Evolutionary conservation across 148 eudicot species (phyloP).

Genomic region (Spergularia marina): DNA sequence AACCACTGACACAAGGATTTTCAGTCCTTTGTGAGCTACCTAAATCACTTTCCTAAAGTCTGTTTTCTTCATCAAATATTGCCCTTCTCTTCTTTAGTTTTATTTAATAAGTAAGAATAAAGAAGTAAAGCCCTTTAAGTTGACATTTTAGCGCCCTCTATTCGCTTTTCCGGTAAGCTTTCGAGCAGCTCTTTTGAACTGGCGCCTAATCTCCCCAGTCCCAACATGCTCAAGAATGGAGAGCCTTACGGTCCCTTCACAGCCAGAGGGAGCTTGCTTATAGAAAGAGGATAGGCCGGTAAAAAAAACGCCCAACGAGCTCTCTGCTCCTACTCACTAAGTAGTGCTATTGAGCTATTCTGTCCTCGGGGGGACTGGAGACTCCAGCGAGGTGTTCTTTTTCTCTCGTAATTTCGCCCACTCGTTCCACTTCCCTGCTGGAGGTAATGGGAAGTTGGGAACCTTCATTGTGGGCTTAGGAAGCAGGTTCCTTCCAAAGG

Average conservation of each 20-base stretch:
- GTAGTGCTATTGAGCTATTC: too few relatives aligned
- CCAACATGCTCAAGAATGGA: constrained; percentile 11
- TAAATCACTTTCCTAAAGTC: background rate
- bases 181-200: constrained; percentile 13
- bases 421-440: too few relatives aligned
- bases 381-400: too few relatives aligned
- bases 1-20: too few relatives aligned
- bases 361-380: too few relatives aligned
- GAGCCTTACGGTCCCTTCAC: background rate
- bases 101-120: too few relatives aligned
- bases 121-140: too few relatives aligned
- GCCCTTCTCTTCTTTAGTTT: too few relatives aligned
- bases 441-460: background rate
- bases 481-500: background rate
- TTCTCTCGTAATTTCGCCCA: too few relatives aligned
- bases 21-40: background rate
- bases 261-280: constrained; percentile 9
- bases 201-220: background rate
- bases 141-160: background rate
- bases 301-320: background rate
- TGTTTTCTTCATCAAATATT: too few relatives aligned
- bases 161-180: background rate
- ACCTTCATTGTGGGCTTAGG: background rate
- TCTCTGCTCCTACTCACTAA: too few relatives aligned
- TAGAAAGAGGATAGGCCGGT: constrained; percentile 9